Evolutionary conservation across 106 monocot genomes (phyloP).

Genomic region (Apostasia ramifera): DNA sequence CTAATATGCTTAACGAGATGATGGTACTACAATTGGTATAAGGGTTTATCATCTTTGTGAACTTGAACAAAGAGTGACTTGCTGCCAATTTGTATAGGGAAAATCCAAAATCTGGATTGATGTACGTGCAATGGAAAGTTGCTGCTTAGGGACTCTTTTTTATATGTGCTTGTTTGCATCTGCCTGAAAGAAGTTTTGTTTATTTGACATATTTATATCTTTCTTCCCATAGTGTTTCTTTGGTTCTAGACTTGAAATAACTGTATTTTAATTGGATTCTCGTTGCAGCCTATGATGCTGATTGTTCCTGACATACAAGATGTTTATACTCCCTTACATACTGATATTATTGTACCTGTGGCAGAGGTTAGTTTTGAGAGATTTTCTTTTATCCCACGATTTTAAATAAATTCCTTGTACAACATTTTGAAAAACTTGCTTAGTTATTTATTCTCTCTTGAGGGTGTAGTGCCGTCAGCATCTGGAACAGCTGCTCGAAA

Average conservation of each 20-base stretch:
- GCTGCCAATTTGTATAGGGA: too few relatives aligned
- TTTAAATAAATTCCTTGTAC: not conserved
- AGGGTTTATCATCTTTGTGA: too few relatives aligned
- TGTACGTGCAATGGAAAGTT: too few relatives aligned
- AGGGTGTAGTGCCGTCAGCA: conserved; percentile 80
- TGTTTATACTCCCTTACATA: conserved; percentile 92
- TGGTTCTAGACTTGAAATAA: not conserved
- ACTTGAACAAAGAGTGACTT: too few relatives aligned
- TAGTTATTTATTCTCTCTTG: conserved; percentile 21
- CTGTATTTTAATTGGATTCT: not conserved
- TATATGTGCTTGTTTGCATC: too few relatives aligned
- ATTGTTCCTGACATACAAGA: conserved; percentile 98
- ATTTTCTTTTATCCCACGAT: not conserved
- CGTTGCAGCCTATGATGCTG: conserved; percentile 87
- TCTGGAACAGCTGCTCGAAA: conserved; percentile 87
- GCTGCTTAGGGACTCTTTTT: too few relatives aligned
- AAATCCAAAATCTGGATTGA: too few relatives aligned
- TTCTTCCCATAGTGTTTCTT: too few relatives aligned
- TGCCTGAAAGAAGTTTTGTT: too few relatives aligned
- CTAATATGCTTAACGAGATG: too few relatives aligned
- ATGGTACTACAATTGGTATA: too few relatives aligned
- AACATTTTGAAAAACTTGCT: conserved; percentile 7
- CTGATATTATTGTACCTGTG: conserved; percentile 79
- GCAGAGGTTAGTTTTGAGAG: conserved; percentile 55
- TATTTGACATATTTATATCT: too few relatives aligned